These are phyloP conservation scores for Orbilia quercus DNA, from an alignment of 2,329 filamentous ascomycete species.

Conservation along the genomic window DNA sequence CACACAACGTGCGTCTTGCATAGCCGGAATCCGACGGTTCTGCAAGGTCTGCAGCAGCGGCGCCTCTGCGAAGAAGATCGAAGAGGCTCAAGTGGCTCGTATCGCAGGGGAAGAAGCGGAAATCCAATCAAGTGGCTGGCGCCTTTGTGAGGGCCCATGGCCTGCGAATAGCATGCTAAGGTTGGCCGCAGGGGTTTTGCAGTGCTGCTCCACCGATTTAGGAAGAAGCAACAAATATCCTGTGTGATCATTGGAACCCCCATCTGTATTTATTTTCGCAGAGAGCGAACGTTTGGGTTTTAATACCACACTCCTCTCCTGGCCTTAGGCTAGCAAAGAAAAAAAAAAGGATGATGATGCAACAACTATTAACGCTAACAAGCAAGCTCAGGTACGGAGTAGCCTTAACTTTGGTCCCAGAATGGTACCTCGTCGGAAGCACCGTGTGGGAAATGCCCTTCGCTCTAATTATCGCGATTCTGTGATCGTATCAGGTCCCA, in stretches of 20 bases:
- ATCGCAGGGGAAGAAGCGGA: constrained; percentile 35
- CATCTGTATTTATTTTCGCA: constrained; percentile 22
- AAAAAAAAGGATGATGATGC: constrained; percentile 27
- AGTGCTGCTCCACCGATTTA: constrained; percentile 39
- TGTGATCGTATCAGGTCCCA: constrained; percentile 32
- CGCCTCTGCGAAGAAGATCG: constrained; percentile 23
- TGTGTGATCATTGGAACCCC: constrained; percentile 32
- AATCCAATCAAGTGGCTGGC: constrained; percentile 25
- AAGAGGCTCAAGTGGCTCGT: constrained; percentile 51
- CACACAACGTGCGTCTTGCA: constrained; percentile 40
- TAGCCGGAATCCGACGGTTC: constrained; percentile 41
- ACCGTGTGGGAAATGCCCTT: constrained; percentile 35
- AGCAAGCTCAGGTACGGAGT: constrained; percentile 41
- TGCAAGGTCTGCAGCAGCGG: constrained; percentile 38
- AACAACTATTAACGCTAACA: constrained; percentile 22
- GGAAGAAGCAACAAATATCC: constrained; percentile 27
- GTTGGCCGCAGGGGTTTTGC: constrained; percentile 11
- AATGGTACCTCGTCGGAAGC: constrained; percentile 33
- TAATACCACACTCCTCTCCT: constrained; percentile 13
- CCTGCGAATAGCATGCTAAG: constrained; percentile 28
- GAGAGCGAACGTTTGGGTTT: constrained; percentile 49
- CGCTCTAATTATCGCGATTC: constrained; percentile 47
- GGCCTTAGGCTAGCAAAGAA: constrained; percentile 27
- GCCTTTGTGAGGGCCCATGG: constrained; percentile 6
- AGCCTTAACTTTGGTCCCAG: constrained; percentile 29